Percentiles rank a stretch among this genome's conserved stretches.
Evolutionary conservation across 495 filamentous ascomycete genomes (phyloP).

Genomic region (Penicillium daleae): DNA sequence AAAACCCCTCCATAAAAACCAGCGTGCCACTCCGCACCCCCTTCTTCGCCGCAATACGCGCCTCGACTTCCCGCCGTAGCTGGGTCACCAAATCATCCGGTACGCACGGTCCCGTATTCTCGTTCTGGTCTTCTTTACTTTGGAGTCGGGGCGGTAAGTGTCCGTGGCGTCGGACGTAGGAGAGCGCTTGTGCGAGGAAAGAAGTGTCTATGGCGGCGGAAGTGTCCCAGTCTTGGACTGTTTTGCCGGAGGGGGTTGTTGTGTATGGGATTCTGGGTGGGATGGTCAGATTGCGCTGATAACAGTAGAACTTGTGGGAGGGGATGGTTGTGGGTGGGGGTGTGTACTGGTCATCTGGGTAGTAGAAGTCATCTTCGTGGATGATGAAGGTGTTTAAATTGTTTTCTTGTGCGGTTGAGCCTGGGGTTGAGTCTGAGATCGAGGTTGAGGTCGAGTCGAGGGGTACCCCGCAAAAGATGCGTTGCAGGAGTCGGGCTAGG

Average conservation of each 20-base stretch:
- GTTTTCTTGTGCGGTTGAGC: background rate
- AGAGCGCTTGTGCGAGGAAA: slow-evolving; percentile 62
- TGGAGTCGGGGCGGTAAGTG: slow-evolving; percentile 63
- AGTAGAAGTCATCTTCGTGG: slow-evolving; percentile 94
- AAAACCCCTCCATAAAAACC: slow-evolving; percentile 78
- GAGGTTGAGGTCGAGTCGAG: background rate
- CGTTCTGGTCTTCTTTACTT: slow-evolving; percentile 80
- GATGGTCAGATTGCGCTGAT: background rate
- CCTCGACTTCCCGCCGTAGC: slow-evolving; percentile 21
- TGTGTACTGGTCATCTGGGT: slow-evolving; percentile 67
- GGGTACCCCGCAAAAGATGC: slow-evolving; percentile 57
- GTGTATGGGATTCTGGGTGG: slow-evolving; percentile 47
- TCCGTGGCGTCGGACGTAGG: slow-evolving; percentile 67
- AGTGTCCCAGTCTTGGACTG: slow-evolving; percentile 87
- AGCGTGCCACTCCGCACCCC: slow-evolving; percentile 28
- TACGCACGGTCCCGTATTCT: slow-evolving; percentile 56
- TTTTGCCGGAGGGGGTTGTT: slow-evolving; percentile 44
- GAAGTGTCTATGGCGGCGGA: slow-evolving; percentile 69
- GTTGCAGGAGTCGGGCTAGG: slow-evolving; percentile 71
- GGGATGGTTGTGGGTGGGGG: background rate
- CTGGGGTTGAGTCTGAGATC: background rate
- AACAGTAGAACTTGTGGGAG: too few species aligned
- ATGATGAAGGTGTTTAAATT: slow-evolving; percentile 66
- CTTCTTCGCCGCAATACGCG: background rate
- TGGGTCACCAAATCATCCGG: slow-evolving; percentile 24